These are phyloP conservation scores for Teratosphaeriaceae sp. DNA, from an alignment of 2,329 filamentous ascomycete genomes.

Conservation along the genomic window DNA sequence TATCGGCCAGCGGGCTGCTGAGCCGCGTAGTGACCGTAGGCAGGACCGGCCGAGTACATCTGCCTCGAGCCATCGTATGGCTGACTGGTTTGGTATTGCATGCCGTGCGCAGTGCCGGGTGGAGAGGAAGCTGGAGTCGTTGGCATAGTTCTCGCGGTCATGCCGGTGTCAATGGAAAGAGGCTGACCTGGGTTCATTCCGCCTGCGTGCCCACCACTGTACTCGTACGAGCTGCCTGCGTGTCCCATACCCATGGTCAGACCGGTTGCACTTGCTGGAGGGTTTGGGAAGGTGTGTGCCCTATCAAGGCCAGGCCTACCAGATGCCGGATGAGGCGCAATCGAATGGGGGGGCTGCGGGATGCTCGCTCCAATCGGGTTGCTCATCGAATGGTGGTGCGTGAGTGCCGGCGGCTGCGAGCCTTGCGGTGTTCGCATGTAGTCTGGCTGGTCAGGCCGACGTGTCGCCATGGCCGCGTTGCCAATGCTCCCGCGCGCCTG, in stretches of 20 bases:
- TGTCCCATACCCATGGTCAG: conserved; percentile 65
- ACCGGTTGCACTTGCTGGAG: conserved; percentile 86
- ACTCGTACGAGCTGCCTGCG: conserved; percentile 71
- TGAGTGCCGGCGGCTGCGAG: conserved; percentile 61
- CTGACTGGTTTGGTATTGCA: conserved; percentile 67
- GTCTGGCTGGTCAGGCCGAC: conserved; percentile 51
- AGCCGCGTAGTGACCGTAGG: conserved; percentile 54
- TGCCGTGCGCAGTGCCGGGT: conserved; percentile 68
- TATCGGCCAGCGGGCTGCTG: conserved; percentile 66
- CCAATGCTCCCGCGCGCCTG: conserved; percentile 62
- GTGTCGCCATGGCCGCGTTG: conserved; percentile 62
- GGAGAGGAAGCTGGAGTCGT: conserved; percentile 80
- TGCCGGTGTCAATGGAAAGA: conserved; percentile 71
- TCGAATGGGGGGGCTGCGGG: conserved; percentile 60
- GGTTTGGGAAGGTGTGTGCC: conserved; percentile 88
- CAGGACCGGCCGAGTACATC: conserved; percentile 65
- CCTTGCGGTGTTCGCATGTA: conserved; percentile 55
- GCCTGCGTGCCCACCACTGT: conserved; percentile 48
- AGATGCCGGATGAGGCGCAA: conserved; percentile 52
- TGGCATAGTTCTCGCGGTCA: conserved; percentile 71
- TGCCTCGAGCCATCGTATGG: conserved; percentile 70
- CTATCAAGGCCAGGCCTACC: conserved; percentile 71
- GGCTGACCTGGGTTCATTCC: conserved; percentile 57
- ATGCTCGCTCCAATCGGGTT: conserved; percentile 52
- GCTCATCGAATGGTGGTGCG: conserved; percentile 62